Percentiles rank a stretch among this genome's conserved stretches.
phyloP scores from a whole-genome alignment of 495 filamentous ascomycete species.

The Xylaria cubensis region DNA sequence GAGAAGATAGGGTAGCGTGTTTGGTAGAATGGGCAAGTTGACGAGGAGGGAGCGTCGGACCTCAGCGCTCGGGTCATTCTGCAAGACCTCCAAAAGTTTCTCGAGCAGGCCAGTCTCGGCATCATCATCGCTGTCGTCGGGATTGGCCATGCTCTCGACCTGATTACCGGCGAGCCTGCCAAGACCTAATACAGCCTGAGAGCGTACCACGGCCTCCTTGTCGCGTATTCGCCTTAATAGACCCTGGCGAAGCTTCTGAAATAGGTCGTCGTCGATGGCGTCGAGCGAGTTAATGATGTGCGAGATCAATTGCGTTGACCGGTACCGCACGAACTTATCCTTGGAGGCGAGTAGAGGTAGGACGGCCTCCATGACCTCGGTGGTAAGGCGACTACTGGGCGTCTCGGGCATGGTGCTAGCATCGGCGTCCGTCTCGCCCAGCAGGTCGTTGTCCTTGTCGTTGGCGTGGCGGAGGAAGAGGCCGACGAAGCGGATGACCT shows the following conservation, averaged over 20 bases:
- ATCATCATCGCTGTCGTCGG: conserved; percentile 68
- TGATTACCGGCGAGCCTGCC: conserved; percentile 83
- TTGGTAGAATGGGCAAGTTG: conserved; percentile 81
- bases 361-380: conserved; percentile 69
- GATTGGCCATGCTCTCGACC: conserved; percentile 73
- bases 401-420: conserved; percentile 75
- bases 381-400: conserved; percentile 77
- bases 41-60: conserved; percentile 86
- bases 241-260: conserved; percentile 75
- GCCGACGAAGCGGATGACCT: conserved; percentile 81
- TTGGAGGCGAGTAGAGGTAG: conserved; percentile 77
- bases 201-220: conserved; percentile 88
- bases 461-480: conserved; percentile 81
- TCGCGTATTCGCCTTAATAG: conserved; percentile 86
- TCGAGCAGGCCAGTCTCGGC: conserved; percentile 68
- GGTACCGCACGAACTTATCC: conserved; percentile 91
- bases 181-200: conserved; percentile 92
- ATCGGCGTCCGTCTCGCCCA: conserved; percentile 59
- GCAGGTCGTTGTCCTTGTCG: conserved; percentile 75
- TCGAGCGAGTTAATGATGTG: conserved; percentile 89
- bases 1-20: conserved; percentile 87
- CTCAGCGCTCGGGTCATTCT: conserved; percentile 93
- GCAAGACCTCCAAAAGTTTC: conserved; percentile 87
- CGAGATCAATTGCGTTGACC: conserved; percentile 85
- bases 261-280: conserved; percentile 87